phyloP scores from a whole-genome alignment of 306 rosid species.

The Lathyrus oleraceus region DNA sequence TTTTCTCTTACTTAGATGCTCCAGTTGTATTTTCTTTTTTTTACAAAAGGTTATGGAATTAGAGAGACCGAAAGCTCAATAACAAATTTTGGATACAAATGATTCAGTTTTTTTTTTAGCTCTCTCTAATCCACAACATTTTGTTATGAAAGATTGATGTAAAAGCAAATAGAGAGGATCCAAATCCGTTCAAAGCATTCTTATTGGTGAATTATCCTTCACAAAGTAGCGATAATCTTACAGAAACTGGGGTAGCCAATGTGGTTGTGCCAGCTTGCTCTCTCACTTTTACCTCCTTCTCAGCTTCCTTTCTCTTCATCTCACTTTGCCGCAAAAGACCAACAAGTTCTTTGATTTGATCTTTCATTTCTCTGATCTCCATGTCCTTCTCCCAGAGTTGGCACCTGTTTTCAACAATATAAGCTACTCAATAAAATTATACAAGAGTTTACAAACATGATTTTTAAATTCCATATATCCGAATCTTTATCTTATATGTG shows the following conservation, averaged over 20 bases:
- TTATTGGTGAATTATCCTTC: conserved; percentile 22
- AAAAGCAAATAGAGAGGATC: too few species aligned
- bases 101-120: too few species aligned
- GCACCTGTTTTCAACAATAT: conserved; percentile 57
- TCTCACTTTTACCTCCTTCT: conserved; percentile 88
- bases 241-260: conserved; percentile 77
- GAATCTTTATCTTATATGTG: conserved; percentile 5
- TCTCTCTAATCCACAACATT: too few species aligned
- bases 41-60: too few species aligned
- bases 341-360: conserved; percentile 95
- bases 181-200: neutral
- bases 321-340: conserved; percentile 95
- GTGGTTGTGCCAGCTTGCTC: conserved; percentile 73
- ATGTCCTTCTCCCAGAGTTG: conserved; percentile 93
- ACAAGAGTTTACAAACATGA: conserved; percentile 24
- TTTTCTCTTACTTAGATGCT: too few species aligned
- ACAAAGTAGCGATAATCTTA: conserved; percentile 46
- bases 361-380: conserved; percentile 96
- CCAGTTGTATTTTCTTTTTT: too few species aligned
- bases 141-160: too few species aligned
- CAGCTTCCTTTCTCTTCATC: conserved; percentile 85
- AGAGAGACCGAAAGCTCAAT: too few species aligned
- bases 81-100: too few species aligned
- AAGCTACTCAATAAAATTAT: conserved; percentile 1
- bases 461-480: conserved; percentile 13